These are phyloP conservation scores for Xylariales sp. DNA, from an alignment of 2,329 filamentous ascomycete genomes.

Conservation along the genomic window DNA sequence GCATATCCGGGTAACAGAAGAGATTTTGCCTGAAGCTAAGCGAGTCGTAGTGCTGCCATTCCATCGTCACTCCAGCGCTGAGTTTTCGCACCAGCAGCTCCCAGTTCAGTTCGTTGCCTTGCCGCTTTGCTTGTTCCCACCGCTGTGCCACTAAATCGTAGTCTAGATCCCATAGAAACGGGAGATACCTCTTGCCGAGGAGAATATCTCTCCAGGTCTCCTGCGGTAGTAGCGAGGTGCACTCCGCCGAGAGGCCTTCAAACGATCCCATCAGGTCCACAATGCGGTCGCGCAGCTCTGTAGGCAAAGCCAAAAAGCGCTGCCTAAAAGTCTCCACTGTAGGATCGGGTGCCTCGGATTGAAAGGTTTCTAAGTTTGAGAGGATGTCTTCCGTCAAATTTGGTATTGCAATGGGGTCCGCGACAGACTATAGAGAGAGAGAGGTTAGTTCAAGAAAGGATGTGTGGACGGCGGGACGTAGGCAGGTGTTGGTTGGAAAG, in stretches of 20 bases:
- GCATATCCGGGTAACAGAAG: conserved; percentile 4
- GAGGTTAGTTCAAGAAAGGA: not conserved
- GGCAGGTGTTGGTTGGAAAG: not conserved
- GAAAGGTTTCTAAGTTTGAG: conserved; percentile 7
- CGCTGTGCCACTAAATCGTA: conserved; percentile 3
- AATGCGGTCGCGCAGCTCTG: conserved; percentile 9
- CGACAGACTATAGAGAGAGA: not conserved
- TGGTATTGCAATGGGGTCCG: not conserved
- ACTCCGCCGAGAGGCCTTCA: conserved; percentile 8
- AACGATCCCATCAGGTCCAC: conserved; percentile 2
- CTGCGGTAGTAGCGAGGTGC: conserved; percentile 13
- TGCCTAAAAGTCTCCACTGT: conserved; percentile 6
- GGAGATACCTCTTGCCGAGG: conserved; percentile 9
- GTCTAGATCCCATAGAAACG: conserved; percentile 14
- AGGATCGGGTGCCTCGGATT: not conserved
- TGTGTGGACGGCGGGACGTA: not conserved
- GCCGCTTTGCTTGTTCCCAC: not conserved
- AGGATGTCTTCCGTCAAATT: conserved; percentile 10
- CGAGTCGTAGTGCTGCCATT: conserved; percentile 7
- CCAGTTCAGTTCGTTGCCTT: conserved; percentile 11
- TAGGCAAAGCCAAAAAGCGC: conserved; percentile 9
- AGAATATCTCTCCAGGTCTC: conserved; percentile 14
- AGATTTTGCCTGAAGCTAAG: conserved; percentile 5
- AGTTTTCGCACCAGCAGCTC: conserved; percentile 15
- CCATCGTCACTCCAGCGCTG: conserved; percentile 9